Conservation (phyloP, 2,329 filamentous ascomycete genomes). For the Fusarium gaditjirri region DNA sequence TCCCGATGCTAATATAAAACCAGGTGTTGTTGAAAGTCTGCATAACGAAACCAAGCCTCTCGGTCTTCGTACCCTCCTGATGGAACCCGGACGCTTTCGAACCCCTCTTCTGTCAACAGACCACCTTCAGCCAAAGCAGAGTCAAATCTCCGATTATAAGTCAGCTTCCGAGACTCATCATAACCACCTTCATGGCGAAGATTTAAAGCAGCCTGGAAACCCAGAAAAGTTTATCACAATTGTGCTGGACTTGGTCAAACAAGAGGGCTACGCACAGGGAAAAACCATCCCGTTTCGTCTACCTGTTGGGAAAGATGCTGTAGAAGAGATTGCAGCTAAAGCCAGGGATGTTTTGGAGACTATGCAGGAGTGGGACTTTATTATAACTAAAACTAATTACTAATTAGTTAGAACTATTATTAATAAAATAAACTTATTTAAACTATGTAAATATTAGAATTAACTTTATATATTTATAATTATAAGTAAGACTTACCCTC, state of each 20-base stretch:
- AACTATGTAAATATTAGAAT: no score
- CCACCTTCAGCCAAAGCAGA: neutral
- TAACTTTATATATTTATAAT: no score
- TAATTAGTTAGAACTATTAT: no score
- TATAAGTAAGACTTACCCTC: no score
- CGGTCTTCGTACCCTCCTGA: slow-evolving; percentile 3
- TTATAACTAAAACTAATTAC: slow-evolving; percentile 35
- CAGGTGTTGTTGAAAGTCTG: slow-evolving; percentile 19
- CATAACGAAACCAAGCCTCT: slow-evolving; percentile 3
- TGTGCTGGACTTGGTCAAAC: slow-evolving; percentile 7
- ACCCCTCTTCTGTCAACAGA: neutral
- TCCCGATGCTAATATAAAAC: neutral
- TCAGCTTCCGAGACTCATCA: neutral
- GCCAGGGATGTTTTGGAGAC: slow-evolving; percentile 35
- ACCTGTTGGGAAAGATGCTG: slow-evolving; percentile 47
- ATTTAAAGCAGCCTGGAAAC: slow-evolving; percentile 1
- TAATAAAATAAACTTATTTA: no score
- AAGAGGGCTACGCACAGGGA: neutral
- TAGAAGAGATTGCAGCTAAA: slow-evolving; percentile 39
- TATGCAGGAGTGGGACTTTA: slow-evolving; percentile 39
- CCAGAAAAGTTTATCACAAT: neutral
- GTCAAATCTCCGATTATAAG: slow-evolving; percentile 6
- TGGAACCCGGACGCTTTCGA: slow-evolving; percentile 16
- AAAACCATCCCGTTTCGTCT: slow-evolving; percentile 35
- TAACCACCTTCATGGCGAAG: neutral